Evolutionary conservation across 2,329 filamentous ascomycete species (phyloP), one percentile per base, ranked within the genome.

Genomic region (Trichophyton benhamiae): DNA sequence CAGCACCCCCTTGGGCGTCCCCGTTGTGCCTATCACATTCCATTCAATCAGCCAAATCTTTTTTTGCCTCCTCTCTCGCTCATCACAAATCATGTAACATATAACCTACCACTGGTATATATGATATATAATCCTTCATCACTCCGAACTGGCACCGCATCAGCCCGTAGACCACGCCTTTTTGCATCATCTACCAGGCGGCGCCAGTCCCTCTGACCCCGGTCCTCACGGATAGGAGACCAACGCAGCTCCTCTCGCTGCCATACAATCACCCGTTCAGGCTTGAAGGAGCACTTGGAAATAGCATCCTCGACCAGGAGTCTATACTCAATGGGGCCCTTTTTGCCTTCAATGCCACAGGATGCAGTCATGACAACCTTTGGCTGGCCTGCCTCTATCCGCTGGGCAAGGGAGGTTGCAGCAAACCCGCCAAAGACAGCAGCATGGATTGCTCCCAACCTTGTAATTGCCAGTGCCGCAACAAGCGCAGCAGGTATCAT

Each of bases 341-440:
- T 95, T 59, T 79, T 79, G 3, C 91, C 91, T 68, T 96, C 91
- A 61, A 96, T 91, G 38, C 91, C 91, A 73, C 91, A 96, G 7
- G 89, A 95, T 0, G 91, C 91, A 0, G 91, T 96, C 71, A 96
- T 82, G 57, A 96, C 84, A 8, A 82, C 85, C 7, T 83, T 82
- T 6, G 91, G 89, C 38, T 82, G 82, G 6, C 87, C 89, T 0
- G 88, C 87, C 58, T 95, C 90, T 66, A 97, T 95, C 27, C 91
- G 83, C 75, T 96, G 91, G 0, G 91, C 89, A 52, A 96, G 79
- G 3, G 91, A 88, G 8, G 81, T 79, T 0, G 91, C 80, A 0
- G 89, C 90, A 71, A 97, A 97, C 0, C 92, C 91, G 48, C 92
- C 92, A 73, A 96, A 96, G 2, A 97, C 92, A 3, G 95, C 89